Conservation (phyloP, 2,329 filamentous ascomycete species). For the Sporothrix brunneoviolacea region DNA sequence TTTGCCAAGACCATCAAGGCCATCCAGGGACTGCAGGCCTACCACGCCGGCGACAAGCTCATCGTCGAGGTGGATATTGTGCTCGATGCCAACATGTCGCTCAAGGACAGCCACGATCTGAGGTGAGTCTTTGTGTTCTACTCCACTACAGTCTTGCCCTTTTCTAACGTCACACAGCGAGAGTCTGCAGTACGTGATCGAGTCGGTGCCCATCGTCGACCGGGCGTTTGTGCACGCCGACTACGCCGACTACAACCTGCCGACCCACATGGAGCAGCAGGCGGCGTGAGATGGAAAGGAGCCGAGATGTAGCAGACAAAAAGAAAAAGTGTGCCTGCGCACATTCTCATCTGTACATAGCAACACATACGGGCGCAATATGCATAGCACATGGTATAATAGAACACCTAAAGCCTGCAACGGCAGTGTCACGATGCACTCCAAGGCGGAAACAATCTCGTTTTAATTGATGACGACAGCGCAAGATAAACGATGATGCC, state of each 20-base stretch:
- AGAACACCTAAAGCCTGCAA: too few relatives aligned
- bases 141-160: not conserved
- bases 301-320: not conserved
- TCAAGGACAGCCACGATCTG: slow-evolving; percentile 77
- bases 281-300: slow-evolving; percentile 9
- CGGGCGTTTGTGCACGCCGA: slow-evolving; percentile 64
- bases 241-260: slow-evolving; percentile 55
- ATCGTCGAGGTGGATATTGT: slow-evolving; percentile 80
- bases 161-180: slow-evolving; percentile 39
- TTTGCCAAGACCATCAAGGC: slow-evolving; percentile 83
- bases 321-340: not conserved
- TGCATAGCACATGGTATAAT: too few relatives aligned
- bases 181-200: slow-evolving; percentile 74
- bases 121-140: slow-evolving; percentile 38
- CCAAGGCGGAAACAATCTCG: too few relatives aligned
- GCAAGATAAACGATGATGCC: too few relatives aligned
- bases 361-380: too few relatives aligned
- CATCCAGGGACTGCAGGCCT: slow-evolving; percentile 79
- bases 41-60: slow-evolving; percentile 78
- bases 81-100: slow-evolving; percentile 64
- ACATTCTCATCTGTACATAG: too few relatives aligned
- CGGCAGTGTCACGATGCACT: too few relatives aligned
- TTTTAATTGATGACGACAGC: too few relatives aligned
- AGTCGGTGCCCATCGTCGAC: slow-evolving; percentile 74
- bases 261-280: slow-evolving; percentile 50